Percentiles rank a stretch among this genome's conserved stretches.
These are phyloP conservation scores for Salvia hispanica DNA, from an alignment of 257 asterid genomes.

Conservation along the genomic window DNA sequence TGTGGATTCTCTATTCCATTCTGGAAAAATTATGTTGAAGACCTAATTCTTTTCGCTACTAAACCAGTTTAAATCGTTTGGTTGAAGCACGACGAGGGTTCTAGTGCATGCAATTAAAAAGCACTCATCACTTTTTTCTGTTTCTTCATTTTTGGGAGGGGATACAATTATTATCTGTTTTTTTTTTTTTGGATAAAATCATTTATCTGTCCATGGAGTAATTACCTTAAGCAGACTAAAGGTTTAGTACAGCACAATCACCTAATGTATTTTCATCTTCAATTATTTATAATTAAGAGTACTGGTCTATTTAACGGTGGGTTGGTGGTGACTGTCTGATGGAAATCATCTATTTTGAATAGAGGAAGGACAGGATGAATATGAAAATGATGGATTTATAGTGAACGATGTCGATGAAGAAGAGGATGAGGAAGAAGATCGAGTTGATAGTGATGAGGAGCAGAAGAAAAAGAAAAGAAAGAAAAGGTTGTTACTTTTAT, in stretches of 20 bases:
- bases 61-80: background rate
- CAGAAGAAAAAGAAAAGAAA: constrained; percentile 82
- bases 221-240: too few species aligned
- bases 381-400: constrained; percentile 91
- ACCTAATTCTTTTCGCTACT: background rate
- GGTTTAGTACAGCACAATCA: too few species aligned
- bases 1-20: constrained; percentile 2
- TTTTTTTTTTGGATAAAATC: too few species aligned
- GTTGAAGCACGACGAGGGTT: constrained; percentile 11
- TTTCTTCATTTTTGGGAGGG: background rate
- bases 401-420: constrained; percentile 83
- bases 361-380: constrained; percentile 94
- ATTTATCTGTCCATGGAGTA: background rate
- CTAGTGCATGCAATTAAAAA: constrained; percentile 30
- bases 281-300: constrained; percentile 1
- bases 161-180: background rate
- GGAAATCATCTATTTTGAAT: constrained; percentile 31
- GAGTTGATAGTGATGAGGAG: constrained; percentile 74
- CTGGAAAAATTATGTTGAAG: background rate
- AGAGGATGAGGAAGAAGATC: constrained; percentile 73
- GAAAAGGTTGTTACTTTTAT: constrained; percentile 60
- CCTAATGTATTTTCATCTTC: background rate
- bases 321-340: constrained; percentile 7
- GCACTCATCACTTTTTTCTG: background rate
- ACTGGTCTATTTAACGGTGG: background rate